Percentiles rank a stretch among this genome's conserved stretches.
Conservation (phyloP, 2,329 filamentous ascomycete species). For the Ascochyta rabiei region DNA sequence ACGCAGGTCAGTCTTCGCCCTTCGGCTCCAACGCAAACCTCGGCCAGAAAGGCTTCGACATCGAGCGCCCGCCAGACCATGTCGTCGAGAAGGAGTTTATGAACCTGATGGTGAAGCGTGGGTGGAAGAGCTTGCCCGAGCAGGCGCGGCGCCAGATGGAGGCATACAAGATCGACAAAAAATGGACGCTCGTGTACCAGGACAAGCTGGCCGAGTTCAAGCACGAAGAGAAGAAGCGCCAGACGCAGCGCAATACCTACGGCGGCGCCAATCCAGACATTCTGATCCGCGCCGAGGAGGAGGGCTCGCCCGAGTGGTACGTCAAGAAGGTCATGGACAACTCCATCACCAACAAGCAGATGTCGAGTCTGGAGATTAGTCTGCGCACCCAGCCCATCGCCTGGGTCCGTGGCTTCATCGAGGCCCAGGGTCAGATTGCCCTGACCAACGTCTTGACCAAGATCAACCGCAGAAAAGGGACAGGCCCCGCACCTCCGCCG, state of each 20-base stretch:
- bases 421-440: constrained; percentile 95
- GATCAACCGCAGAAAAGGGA: constrained; percentile 84
- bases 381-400: constrained; percentile 93
- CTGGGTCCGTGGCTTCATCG: constrained; percentile 96
- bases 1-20: constrained; percentile 51
- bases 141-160: constrained; percentile 95
- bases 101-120: constrained; percentile 94
- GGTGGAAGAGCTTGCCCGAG: constrained; percentile 96
- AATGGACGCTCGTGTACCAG: constrained; percentile 96
- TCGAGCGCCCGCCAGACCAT: constrained; percentile 76
- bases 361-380: constrained; percentile 93
- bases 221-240: constrained; percentile 87
- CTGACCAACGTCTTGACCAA: constrained; percentile 92
- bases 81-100: constrained; percentile 91
- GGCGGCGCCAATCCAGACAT: constrained; percentile 66
- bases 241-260: constrained; percentile 70
- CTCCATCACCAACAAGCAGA: constrained; percentile 85
- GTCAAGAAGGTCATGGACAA: constrained; percentile 97
- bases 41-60: constrained; percentile 61
- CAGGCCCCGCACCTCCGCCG: constrained; percentile 70
- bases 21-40: constrained; percentile 58
- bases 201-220: constrained; percentile 93
- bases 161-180: constrained; percentile 91
- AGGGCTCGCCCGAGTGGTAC: constrained; percentile 97
- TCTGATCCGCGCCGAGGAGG: constrained; percentile 83